Percentiles rank a stretch among this genome's conserved stretches.
These are phyloP conservation scores for Citrus sp. DNA, from an alignment of 345 rosid species.

Conservation along the genomic window DNA sequence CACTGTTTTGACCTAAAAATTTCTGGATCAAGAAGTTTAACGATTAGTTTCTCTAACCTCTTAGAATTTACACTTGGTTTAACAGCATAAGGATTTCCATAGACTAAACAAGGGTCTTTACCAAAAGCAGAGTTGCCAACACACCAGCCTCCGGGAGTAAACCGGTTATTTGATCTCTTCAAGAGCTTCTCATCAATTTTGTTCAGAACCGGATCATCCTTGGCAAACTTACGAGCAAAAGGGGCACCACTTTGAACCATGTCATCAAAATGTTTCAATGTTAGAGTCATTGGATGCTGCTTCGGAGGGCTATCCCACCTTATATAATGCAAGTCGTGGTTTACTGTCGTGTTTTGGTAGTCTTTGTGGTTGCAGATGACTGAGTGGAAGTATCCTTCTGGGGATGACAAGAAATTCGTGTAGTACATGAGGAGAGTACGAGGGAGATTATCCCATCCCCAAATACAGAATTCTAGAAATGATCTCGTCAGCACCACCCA, in stretches of 20 bases:
- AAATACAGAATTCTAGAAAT: slow-evolving; percentile 81
- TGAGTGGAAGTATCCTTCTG: slow-evolving; percentile 90
- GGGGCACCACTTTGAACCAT: slow-evolving; percentile 87
- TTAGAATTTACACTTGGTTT: slow-evolving; percentile 58
- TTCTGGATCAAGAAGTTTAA: slow-evolving; percentile 63
- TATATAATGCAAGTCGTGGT: slow-evolving; percentile 74
- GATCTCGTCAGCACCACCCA: slow-evolving; percentile 74
- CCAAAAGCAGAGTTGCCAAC: slow-evolving; percentile 27
- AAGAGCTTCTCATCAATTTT: slow-evolving; percentile 66
- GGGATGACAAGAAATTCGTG: slow-evolving; percentile 73
- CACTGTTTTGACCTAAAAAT: slow-evolving; percentile 78
- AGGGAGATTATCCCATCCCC: slow-evolving; percentile 99
- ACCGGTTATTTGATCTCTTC: slow-evolving; percentile 31
- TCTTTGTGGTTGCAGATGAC: slow-evolving; percentile 89
- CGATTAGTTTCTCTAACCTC: slow-evolving; percentile 69
- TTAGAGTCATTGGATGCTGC: slow-evolving; percentile 54
- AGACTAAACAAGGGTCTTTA: slow-evolving; percentile 47
- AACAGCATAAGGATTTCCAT: slow-evolving; percentile 45
- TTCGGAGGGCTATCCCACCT: slow-evolving; percentile 82
- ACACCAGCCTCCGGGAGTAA: slow-evolving; percentile 67
- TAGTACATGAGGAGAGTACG: slow-evolving; percentile 90
- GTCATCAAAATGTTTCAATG: slow-evolving; percentile 53
- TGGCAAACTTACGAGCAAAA: slow-evolving; percentile 72
- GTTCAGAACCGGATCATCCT: slow-evolving; percentile 53
- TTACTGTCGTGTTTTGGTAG: slow-evolving; percentile 81